These are phyloP conservation scores for Balakata baccata DNA, from an alignment of 345 rosid species.

Conservation along the genomic window DNA sequence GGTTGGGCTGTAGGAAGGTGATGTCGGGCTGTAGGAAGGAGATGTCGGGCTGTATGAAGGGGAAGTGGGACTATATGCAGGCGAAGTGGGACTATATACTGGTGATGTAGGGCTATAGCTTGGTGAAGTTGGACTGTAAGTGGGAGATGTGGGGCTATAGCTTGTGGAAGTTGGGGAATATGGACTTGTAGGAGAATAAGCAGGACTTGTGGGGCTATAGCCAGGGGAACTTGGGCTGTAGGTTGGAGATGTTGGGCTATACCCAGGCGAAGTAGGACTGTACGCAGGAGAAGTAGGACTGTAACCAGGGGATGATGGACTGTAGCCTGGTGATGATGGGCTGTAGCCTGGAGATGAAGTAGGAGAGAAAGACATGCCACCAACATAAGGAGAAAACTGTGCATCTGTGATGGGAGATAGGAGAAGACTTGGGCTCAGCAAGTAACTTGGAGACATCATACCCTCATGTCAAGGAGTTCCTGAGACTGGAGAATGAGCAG, in stretches of 20 bases:
- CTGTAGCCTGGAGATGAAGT: conserved; percentile 80
- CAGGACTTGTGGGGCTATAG: conserved; percentile 83
- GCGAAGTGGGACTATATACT: conserved; percentile 69
- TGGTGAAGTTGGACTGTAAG: conserved; percentile 78
- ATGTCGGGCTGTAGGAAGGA: conserved; percentile 77
- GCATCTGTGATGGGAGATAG: conserved; percentile 80
- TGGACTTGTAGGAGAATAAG: conserved; percentile 66
- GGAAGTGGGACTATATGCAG: conserved; percentile 70
- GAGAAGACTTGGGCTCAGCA: conserved; percentile 75
- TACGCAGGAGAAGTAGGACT: conserved; percentile 79
- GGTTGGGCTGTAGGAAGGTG: conserved; percentile 80
- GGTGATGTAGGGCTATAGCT: conserved; percentile 77
- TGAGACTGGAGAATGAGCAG: conserved; percentile 77
- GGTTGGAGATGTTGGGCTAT: conserved; percentile 82
- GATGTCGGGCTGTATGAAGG: conserved; percentile 83
- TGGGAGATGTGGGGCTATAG: conserved; percentile 75
- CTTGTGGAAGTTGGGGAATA: conserved; percentile 48
- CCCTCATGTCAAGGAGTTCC: conserved; percentile 97
- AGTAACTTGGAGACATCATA: conserved; percentile 90
- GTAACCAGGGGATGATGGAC: conserved; percentile 61
- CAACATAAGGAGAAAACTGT: conserved; percentile 91
- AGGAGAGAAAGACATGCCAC: conserved; percentile 86
- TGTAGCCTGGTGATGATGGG: conserved; percentile 76
- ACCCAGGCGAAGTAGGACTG: conserved; percentile 80
- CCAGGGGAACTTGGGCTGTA: conserved; percentile 89